phyloP scores from a whole-genome alignment of 2,329 filamentous ascomycete genomes.

The Microsporum audouinii region DNA sequence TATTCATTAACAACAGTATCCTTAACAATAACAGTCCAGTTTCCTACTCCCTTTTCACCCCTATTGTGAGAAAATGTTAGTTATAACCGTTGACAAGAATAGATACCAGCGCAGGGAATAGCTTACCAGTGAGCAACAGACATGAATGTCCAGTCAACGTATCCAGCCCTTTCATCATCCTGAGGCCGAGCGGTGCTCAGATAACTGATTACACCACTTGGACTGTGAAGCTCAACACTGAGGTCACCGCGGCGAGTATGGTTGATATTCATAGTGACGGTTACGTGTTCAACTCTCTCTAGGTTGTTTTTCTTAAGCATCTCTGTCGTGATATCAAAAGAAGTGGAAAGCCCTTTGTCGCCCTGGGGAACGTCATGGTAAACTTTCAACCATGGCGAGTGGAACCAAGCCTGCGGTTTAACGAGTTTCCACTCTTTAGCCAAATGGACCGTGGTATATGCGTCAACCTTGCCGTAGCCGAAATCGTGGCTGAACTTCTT shows the following conservation, averaged over 20 bases:
- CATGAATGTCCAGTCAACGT: slow-evolving; percentile 98
- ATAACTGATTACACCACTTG: slow-evolving; percentile 68
- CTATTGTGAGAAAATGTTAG: slow-evolving; percentile 38
- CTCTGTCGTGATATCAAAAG: slow-evolving; percentile 69
- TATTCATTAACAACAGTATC: slow-evolving; percentile 69
- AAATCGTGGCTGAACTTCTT: slow-evolving; percentile 88
- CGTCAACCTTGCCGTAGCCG: slow-evolving; percentile 91
- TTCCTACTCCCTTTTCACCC: slow-evolving; percentile 79
- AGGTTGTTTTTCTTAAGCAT: slow-evolving; percentile 76
- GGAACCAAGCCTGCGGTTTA: slow-evolving; percentile 92
- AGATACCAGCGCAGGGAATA: not conserved
- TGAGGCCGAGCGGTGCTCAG: slow-evolving; percentile 62
- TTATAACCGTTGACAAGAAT: not conserved
- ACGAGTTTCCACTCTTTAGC: slow-evolving; percentile 79
- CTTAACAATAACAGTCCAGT: slow-evolving; percentile 82
- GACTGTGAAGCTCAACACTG: slow-evolving; percentile 82
- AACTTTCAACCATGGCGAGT: slow-evolving; percentile 87
- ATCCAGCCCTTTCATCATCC: slow-evolving; percentile 59
- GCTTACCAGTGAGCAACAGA: slow-evolving; percentile 83
- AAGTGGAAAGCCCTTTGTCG: slow-evolving; percentile 61
- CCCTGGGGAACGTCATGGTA: slow-evolving; percentile 78
- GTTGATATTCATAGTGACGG: slow-evolving; percentile 90
- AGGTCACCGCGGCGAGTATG: slow-evolving; percentile 81
- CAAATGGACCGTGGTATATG: slow-evolving; percentile 68
- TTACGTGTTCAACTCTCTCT: slow-evolving; percentile 82